Percentiles rank a stretch among this genome's conserved stretches.
Evolutionary conservation across 2,329 filamentous ascomycete genomes (phyloP).

Genomic region (Nemania serpens): DNA sequence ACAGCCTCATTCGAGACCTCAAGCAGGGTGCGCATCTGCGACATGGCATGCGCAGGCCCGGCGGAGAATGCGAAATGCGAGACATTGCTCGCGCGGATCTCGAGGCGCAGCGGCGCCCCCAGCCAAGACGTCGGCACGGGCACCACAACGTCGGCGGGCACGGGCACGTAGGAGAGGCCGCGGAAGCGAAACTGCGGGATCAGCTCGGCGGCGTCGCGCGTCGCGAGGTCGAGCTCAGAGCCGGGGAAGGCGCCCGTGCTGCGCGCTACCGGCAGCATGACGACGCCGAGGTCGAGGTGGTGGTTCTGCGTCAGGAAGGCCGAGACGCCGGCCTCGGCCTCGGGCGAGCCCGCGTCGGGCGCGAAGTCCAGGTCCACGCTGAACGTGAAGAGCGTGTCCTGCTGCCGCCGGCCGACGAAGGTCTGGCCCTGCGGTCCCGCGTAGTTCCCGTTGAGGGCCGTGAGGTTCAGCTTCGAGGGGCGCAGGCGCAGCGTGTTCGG

Average conservation of each 20-base stretch:
- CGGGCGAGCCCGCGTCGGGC: slow-evolving; percentile 11
- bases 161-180: slow-evolving; percentile 47
- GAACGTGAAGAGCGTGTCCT: slow-evolving; percentile 59
- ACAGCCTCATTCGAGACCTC: slow-evolving; percentile 44
- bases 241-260: slow-evolving; percentile 34
- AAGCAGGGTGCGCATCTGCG: slow-evolving; percentile 41
- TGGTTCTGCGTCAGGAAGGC: slow-evolving; percentile 59
- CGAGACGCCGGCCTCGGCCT: slow-evolving; percentile 58
- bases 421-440: slow-evolving; percentile 53
- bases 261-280: slow-evolving; percentile 41
- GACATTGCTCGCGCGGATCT: slow-evolving; percentile 50
- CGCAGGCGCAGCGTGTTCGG: slow-evolving; percentile 51
- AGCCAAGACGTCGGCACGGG: slow-evolving; percentile 48
- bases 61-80: slow-evolving; percentile 51
- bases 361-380: slow-evolving; percentile 52
- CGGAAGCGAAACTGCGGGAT: slow-evolving; percentile 52
- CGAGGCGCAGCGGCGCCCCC: slow-evolving; percentile 43
- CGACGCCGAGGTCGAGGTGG: slow-evolving; percentile 54
- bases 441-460: slow-evolving; percentile 55
- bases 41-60: slow-evolving; percentile 41
- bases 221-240: neutral
- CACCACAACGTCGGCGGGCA: slow-evolving; percentile 44
- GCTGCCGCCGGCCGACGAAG: slow-evolving; percentile 60
- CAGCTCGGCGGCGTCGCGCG: slow-evolving; percentile 24
- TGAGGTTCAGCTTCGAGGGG: slow-evolving; percentile 58